Evolutionary conservation across 805 yeast species (phyloP), one percentile per base, ranked within the genome.

Genomic region (Scheffersomyces spartinae): DNA sequence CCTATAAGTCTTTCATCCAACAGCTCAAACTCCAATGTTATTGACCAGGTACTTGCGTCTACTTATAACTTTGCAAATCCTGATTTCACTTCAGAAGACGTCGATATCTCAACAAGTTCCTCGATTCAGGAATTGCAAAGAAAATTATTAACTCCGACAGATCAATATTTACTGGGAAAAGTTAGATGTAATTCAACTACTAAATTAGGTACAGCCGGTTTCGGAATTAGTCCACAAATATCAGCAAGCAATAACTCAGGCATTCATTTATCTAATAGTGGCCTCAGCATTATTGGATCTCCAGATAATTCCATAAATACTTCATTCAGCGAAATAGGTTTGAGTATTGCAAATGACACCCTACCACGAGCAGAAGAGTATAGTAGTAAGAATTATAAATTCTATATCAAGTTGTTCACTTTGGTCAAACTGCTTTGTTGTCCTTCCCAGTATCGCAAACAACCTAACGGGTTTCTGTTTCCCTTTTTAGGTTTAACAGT

Each of bases 31-130:
- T 52, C 59, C 6, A 33, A 29, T 12, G 41, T 55, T 13, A 29
- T 54, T 0, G 60, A 55, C 26, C 28, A 40, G 2, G 38, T 39
- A 18, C 43, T 47, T 26, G 61, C 58, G 5, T 33, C 40, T 32
- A 35, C 49, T 4, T 53, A 46, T 36, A 52, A 50, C 18, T 55
- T 53, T 34, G 51, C 60, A 1, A 49, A 52, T 23, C 51, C 56
- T 1, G 49, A 42, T 18, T 50, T 40, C 30, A 25, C 45, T 2
- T 18, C 40, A 5, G 59, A 52, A 9, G 49, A 43, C 9, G 13
- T 23, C 5, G 57, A 47, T 2, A 32, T 30, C 18, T 16, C 28
- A 5, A 21, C n/a, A 4, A n/a, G 7, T 7, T 10, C 37, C 0
- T 29, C 43, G 3, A 29, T 49, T n/a, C 22, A 27, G 14, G 55